Conservation (phyloP, 1,139 yeast genomes). For the Pneumocystis sp. region DNA sequence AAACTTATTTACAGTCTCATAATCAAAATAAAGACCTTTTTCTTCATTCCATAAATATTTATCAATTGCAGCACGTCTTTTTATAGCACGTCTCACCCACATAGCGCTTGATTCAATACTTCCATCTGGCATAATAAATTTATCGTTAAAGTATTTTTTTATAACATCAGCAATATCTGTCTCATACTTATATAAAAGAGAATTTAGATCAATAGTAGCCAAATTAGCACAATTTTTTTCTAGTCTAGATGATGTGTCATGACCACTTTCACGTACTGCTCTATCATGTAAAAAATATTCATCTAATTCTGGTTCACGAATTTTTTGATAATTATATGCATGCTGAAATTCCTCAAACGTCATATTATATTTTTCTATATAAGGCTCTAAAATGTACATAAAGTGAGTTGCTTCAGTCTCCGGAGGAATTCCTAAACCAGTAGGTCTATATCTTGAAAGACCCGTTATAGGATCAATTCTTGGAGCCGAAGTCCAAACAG, state of each 20-base stretch:
- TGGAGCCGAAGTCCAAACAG: slow-evolving; percentile 67
- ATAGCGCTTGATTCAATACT: slow-evolving; percentile 34
- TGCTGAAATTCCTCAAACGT: slow-evolving; percentile 55
- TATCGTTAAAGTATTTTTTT: slow-evolving; percentile 40
- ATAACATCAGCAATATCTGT: slow-evolving; percentile 61
- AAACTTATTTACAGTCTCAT: slow-evolving; percentile 43
- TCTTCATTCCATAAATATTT: slow-evolving; percentile 75
- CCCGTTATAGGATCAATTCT: slow-evolving; percentile 66
- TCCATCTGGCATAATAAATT: slow-evolving; percentile 22
- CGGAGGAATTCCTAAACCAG: slow-evolving; percentile 84
- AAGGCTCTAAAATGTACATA: slow-evolving; percentile 54
- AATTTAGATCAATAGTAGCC: slow-evolving; percentile 82
- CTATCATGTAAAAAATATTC: slow-evolving; percentile 84
- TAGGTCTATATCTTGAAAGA: slow-evolving; percentile 79
- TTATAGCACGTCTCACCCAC: slow-evolving; percentile 47
- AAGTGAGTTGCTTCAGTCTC: slow-evolving; percentile 92
- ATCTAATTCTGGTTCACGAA: slow-evolving; percentile 66
- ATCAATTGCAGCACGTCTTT: slow-evolving; percentile 43
- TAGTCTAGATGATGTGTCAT: slow-evolving; percentile 80
- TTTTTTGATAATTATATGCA: slow-evolving; percentile 50
- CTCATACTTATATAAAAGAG: slow-evolving; percentile 81
- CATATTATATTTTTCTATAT: slow-evolving; percentile 46
- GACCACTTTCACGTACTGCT: slow-evolving; percentile 94
- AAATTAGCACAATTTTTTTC: slow-evolving; percentile 81
- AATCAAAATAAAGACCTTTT: slow-evolving; percentile 70